Evolutionary conservation across 805 yeast species (phyloP).

Genomic region (Starmerella kuoi): DNA sequence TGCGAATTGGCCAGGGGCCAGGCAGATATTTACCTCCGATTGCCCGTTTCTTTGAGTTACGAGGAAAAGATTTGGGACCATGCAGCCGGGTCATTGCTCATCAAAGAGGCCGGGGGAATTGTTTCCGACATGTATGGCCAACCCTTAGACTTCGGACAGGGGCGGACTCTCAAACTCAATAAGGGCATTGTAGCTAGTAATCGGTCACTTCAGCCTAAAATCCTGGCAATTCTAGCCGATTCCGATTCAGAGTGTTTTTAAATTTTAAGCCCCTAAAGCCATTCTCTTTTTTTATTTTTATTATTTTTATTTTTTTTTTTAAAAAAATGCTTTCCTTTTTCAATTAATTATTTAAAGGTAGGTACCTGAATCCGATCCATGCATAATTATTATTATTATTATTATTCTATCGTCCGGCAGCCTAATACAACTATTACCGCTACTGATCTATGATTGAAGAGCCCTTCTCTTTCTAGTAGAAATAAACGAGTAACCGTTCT

Average conservation of each 20-base stretch:
- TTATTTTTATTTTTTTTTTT: too few relatives aligned
- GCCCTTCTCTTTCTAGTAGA: too few relatives aligned
- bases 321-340: too few relatives aligned
- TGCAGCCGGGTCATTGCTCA: slow-evolving; percentile 84
- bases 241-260: not conserved
- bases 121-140: slow-evolving; percentile 77
- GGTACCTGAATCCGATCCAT: too few relatives aligned
- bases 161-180: slow-evolving; percentile 58
- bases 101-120: slow-evolving; percentile 80
- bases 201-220: slow-evolving; percentile 11
- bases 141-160: slow-evolving; percentile 68
- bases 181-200: slow-evolving; percentile 79
- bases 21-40: slow-evolving; percentile 81
- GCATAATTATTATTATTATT: too few relatives aligned
- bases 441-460: too few relatives aligned
- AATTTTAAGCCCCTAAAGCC: too few relatives aligned
- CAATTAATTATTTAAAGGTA: too few relatives aligned
- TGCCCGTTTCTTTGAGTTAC: slow-evolving; percentile 66
- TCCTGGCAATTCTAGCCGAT: slow-evolving; percentile 14
- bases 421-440: too few relatives aligned
- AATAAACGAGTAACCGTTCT: too few relatives aligned
- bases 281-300: too few relatives aligned
- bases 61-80: slow-evolving; percentile 98
- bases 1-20: slow-evolving; percentile 82
- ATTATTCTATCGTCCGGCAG: too few relatives aligned